Evolutionary conservation across 148 eudicot species (phyloP), one percentile per base, ranked within the genome.

Genomic region (Selenicereus undatus): DNA sequence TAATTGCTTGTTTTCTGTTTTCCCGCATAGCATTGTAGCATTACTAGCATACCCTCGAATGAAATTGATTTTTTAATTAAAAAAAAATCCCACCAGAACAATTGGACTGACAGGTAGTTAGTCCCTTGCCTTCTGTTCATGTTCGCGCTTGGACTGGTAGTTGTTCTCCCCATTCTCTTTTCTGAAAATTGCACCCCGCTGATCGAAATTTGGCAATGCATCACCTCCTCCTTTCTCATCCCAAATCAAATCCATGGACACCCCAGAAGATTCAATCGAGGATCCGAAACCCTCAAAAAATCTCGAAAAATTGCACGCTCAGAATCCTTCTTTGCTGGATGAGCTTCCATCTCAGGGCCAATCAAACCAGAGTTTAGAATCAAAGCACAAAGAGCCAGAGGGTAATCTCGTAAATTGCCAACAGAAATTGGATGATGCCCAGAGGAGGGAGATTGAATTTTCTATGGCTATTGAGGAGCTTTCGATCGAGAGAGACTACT

Each of bases 371-470:
- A 70, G 50, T 50, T 85, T 86, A 30, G 82, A 76, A 76, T 20
- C 58, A 36, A 84, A 81, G 77, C 32, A 68, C 6, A 68, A 50
- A 3, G 84, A 77, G 39, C 64, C 56, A 42, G 90, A 89, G 83
- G 85, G 65, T 24, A 88, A 36, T 43, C 12, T 88, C 50, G 74
- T 79, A 51, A 72, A 16, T 76, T 68, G 78, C 39, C 81, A 80
- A 54, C 79, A 83, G 51, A 79, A 83, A 22, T 72, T 84, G 51
- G 83, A 84, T 45, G 85, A 88, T 45, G 78, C 85, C 43, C 76
- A 74, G 75, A 39, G 30, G 79, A 77, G n/a, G 82, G 74, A 78
- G 68, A 21, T 42, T 27, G 88, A 83, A 17, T 79, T 71, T 36
- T 71, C 45, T 27, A 24, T 39, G 79, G 64, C 62, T 69, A 22